Evolutionary conservation across 2,329 filamentous ascomycete genomes (phyloP).

Genomic region (Neodidymelliopsis sp.): DNA sequence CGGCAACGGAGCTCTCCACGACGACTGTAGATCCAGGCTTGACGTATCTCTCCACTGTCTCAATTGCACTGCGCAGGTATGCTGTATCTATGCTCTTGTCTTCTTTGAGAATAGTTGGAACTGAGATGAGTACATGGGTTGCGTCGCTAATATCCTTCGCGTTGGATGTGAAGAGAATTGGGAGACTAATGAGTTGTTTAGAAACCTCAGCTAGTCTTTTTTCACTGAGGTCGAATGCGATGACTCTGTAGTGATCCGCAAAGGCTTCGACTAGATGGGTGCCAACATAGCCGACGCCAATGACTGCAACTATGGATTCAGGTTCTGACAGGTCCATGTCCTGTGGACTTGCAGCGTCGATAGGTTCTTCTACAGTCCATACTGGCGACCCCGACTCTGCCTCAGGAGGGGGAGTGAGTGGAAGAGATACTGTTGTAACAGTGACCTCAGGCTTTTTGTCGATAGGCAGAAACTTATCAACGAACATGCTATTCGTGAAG

Average conservation of each 20-base stretch:
- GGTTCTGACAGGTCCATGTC: too few relatives aligned
- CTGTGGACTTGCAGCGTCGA: background rate
- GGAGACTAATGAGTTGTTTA: background rate
- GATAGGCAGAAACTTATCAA: background rate
- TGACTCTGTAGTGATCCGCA: constrained; percentile 50
- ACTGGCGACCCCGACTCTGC: background rate
- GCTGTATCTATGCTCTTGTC: constrained; percentile 60
- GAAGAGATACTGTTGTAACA: constrained; percentile 5
- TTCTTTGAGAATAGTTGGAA: constrained; percentile 59
- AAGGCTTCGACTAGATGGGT: constrained; percentile 59
- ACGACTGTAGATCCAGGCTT: constrained; percentile 58
- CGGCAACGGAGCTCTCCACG: constrained; percentile 62
- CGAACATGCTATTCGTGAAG: constrained; percentile 13
- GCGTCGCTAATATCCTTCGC: constrained; percentile 51
- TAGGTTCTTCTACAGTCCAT: background rate
- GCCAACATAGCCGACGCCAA: constrained; percentile 63
- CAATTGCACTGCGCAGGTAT: constrained; percentile 56
- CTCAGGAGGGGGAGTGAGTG: constrained; percentile 14
- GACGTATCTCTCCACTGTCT: constrained; percentile 52
- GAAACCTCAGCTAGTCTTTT: background rate
- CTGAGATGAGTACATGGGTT: constrained; percentile 62
- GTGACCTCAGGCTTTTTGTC: constrained; percentile 10
- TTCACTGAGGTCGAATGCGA: constrained; percentile 46
- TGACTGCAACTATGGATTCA: constrained; percentile 52
- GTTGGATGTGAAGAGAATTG: constrained; percentile 20